phyloP scores from a whole-genome alignment of 768 basidiomycete genomes.

The Tulasnella sp. region DNA sequence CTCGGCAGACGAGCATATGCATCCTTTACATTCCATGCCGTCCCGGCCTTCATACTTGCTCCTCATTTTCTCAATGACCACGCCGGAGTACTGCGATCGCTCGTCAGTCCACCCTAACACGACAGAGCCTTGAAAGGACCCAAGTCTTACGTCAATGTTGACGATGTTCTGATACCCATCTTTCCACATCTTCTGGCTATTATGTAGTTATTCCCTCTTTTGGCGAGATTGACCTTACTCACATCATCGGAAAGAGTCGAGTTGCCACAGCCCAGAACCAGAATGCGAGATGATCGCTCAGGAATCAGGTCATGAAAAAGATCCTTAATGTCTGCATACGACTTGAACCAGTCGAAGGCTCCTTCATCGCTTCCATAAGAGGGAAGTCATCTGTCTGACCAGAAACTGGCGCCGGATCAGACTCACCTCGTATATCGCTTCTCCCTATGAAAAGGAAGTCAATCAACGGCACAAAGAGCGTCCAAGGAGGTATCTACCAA shows the following conservation, averaged over 20 bases:
- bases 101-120: background rate
- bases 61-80: slow-evolving; percentile 77
- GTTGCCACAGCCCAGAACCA: slow-evolving; percentile 81
- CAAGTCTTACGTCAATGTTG: slow-evolving; percentile 70
- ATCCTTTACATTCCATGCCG: slow-evolving; percentile 60
- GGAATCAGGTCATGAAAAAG: slow-evolving; percentile 67
- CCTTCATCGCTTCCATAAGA: slow-evolving; percentile 54
- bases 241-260: slow-evolving; percentile 80
- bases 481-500: background rate
- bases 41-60: slow-evolving; percentile 57
- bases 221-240: slow-evolving; percentile 32
- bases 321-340: slow-evolving; percentile 70
- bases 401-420: background rate
- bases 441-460: slow-evolving; percentile 53
- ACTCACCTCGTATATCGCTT: slow-evolving; percentile 67
- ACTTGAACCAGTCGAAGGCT: slow-evolving; percentile 87
- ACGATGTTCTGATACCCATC: slow-evolving; percentile 81
- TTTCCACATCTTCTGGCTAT: slow-evolving; percentile 70
- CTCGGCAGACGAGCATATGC: background rate
- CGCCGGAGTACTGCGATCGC: slow-evolving; percentile 65
- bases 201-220: background rate
- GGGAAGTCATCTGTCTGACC: background rate
- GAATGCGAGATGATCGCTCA: slow-evolving; percentile 59
- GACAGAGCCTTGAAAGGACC: background rate
- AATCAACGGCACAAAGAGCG: background rate